These are phyloP conservation scores for Lentinula detonsa DNA, from an alignment of 768 basidiomycete genomes.

Conservation along the genomic window DNA sequence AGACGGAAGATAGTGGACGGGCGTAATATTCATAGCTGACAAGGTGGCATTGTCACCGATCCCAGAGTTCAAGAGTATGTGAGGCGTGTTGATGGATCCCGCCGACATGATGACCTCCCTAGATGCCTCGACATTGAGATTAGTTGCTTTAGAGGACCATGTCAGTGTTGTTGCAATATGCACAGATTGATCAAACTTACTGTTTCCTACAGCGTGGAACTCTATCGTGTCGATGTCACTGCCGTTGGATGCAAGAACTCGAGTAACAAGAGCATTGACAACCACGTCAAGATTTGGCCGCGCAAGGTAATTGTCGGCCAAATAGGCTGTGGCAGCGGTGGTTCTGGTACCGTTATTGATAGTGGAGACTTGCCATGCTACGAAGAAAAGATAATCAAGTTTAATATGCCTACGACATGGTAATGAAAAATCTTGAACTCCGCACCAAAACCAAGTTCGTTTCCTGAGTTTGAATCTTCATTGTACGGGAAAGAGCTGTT, in stretches of 20 bases:
- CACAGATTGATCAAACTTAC: not conserved
- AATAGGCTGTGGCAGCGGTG: conserved; percentile 25
- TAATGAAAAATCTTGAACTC: too few species aligned
- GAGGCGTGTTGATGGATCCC: conserved; percentile 17
- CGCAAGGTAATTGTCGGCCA: conserved; percentile 17
- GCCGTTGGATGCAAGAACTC: not conserved
- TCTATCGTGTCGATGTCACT: not conserved
- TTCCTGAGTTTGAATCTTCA: conserved; percentile 26
- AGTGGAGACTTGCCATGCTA: conserved; percentile 17
- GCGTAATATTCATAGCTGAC: not conserved
- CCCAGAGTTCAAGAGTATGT: conserved; percentile 13
- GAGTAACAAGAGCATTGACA: conserved; percentile 8
- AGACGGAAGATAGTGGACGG: conserved; percentile 9
- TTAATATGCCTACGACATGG: conserved; percentile 13
- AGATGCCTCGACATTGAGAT: conserved; percentile 5
- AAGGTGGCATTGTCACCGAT: conserved; percentile 13
- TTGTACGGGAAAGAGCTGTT: conserved; percentile 24
- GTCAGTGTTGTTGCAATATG: not conserved
- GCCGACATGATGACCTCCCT: conserved; percentile 20
- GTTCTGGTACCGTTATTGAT: conserved; percentile 19
- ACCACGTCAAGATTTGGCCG: conserved; percentile 25
- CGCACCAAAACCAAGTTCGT: conserved; percentile 21
- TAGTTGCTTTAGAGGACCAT: not conserved
- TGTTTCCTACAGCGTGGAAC: conserved; percentile 4
- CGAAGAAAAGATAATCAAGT: conserved; percentile 27